Base-by-base conservation (phyloP, 2,329 filamentous ascomycete genomes). In the Nannizziopsis barbatae region DNA sequence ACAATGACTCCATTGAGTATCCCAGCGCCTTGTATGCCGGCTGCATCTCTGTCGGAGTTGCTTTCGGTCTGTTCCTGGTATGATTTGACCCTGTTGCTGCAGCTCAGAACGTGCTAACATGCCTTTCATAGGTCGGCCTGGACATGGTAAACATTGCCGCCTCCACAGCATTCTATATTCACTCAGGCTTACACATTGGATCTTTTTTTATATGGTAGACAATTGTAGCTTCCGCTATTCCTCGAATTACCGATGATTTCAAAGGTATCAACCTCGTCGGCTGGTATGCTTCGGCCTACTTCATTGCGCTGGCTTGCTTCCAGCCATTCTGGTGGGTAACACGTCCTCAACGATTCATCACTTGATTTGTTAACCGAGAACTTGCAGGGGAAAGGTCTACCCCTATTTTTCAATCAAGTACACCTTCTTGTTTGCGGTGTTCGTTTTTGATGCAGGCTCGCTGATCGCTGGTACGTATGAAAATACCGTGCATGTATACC, bases 161-260 rank as follows among this genome's bases (percentile, higher is more conserved):
- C 37, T 33, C 20, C 11, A 15, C 11, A 18, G 33, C 14, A 2
- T 15, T 33, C 30, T 30, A 9, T 12, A n/a, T 11, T 30, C 20
- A 6, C 39, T 31, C 20, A 18, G 7, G 22, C 20, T n/a, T 14
- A 10, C 17, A 5, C 6, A 4, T 36, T n/a, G 12, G 12, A 12
- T 36, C 11, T 36, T 12, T 12, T 30, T 30, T 27, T 11, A 36
- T 39, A 9, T 53, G 56, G 42, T 57, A 60, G 41, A 69, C 67
- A 0, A 70, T 70, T 40, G 65, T 73, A 30, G 65, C 66, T 5
- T 71, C 67, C 1, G 71, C 71, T 2, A 71, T 73, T 22, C 71
- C 71, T 12, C 60, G 60, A 6, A 73, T 74, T 43, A 72, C 71
- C 0, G 64, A 71, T 52, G 60, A 71, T 22, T 74, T 74, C 54